Base-by-base conservation (phyloP, 2,329 filamentous ascomycete genomes). In the Claviceps lovelessii region DNA sequence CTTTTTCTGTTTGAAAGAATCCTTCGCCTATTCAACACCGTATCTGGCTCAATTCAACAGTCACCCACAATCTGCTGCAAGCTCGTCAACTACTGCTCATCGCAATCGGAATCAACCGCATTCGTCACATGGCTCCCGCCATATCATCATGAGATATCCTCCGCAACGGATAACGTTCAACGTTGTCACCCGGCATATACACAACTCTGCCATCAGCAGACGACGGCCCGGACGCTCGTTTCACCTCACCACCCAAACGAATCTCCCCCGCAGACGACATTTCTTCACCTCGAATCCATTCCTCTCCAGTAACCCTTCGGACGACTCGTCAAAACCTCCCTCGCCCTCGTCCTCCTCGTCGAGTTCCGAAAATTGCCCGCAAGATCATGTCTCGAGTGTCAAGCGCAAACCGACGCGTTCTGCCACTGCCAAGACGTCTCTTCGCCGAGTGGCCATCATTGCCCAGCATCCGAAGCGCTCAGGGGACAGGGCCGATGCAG, bases 361-460 rank as follows among this genome's bases (percentile, higher is more conserved):
- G 62, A 63, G 29, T 19, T 11, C 17, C 52, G 45, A 41, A 8
- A 17, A 53, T 15, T 9, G 47, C 8, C n/a, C 51, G 7, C 61
- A 46, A 33, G 49, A 64, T 23, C 61, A 65, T 5, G 49, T 62
- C 10, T 50, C 63, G 1, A 35, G 63, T 28, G 57, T 68, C 51
- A 78, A 77, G 62, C 71, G 76, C 55, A 78, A 77, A 55, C 69
- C 72, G 7, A 68, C 70, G 3, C 69, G 77, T 45, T 62, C 71
- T 1, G 66, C 72, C 4, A 71, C 72, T 4, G 69, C 80, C 48
- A 86, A 89, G 60, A 86, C 84, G 58, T 93, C 88, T 2, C 74
- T 96, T 37, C 83, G 91, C 54, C 80, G 90, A 56, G 89, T 95
- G 13, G 89, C 90, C 37, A 86, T 89, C 19, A 89, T 93, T 62